Evolutionary conservation across 345 rosid genomes (phyloP).

Genomic region (Eucalyptus marginata): DNA sequence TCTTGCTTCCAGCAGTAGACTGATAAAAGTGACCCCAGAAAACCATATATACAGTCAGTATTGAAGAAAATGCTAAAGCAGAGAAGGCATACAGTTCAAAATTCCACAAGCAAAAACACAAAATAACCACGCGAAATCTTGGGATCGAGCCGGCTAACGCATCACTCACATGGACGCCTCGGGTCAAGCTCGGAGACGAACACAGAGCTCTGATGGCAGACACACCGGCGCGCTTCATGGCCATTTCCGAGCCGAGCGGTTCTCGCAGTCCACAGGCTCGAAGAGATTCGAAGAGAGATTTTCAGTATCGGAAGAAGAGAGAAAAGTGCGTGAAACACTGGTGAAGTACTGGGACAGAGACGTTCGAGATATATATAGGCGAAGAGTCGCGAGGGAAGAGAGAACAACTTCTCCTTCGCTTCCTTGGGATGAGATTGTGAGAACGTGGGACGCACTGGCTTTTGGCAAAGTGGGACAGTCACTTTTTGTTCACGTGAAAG

Average conservation of each 20-base stretch:
- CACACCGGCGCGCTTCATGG: constrained; percentile 39
- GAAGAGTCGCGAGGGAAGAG: not conserved
- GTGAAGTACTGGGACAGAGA: not conserved
- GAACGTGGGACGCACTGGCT: not conserved
- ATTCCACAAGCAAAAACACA: too few relatives aligned
- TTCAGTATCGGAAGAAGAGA: not conserved
- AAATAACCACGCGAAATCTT: too few relatives aligned
- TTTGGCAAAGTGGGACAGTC: not conserved
- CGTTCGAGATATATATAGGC: not conserved
- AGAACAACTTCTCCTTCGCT: not conserved
- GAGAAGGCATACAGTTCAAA: not conserved
- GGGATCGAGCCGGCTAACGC: too few relatives aligned
- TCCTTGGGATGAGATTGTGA: not conserved
- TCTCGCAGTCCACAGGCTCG: not conserved
- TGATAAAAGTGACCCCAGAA: not conserved
- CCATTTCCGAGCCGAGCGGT: constrained; percentile 12
- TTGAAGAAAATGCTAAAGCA: not conserved
- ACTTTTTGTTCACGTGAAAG: not conserved
- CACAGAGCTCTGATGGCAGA: constrained; percentile 23
- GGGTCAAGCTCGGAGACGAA: constrained; percentile 14
- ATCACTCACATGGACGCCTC: constrained; percentile 48
- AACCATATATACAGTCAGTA: not conserved
- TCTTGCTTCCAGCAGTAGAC: constrained; percentile 73
- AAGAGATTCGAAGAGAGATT: not conserved
- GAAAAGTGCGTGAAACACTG: not conserved